Evolutionary conservation across 2,329 filamentous ascomycete species (phyloP).

Genomic region (Arthrobotrys iridis): DNA sequence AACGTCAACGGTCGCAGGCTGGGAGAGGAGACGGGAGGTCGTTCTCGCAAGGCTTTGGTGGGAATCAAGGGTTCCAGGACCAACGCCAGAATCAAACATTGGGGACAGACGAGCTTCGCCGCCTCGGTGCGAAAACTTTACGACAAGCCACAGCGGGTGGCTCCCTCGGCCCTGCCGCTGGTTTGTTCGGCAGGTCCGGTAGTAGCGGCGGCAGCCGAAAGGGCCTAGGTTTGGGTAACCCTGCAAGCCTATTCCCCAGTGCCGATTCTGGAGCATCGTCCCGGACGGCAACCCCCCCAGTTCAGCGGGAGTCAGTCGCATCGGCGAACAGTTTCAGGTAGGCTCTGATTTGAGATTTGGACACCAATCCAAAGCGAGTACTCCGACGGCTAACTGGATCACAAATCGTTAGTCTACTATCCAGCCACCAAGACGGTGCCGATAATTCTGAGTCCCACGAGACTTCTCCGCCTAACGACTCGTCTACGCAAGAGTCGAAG

Average conservation of each 20-base stretch:
- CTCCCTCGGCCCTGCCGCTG: conserved; percentile 81
- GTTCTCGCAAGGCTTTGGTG: conserved; percentile 75
- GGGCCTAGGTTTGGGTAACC: conserved; percentile 76
- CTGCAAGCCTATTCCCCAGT: conserved; percentile 73
- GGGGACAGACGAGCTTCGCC: conserved; percentile 88
- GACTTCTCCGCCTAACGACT: conserved; percentile 30
- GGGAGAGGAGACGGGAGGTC: conserved; percentile 88
- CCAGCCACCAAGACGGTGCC: conserved; percentile 46
- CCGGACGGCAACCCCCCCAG: conserved; percentile 85
- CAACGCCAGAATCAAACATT: conserved; percentile 81
- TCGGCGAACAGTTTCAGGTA: conserved; percentile 95
- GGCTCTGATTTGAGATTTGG: no score
- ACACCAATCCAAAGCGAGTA: conserved; percentile 47
- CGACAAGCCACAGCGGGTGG: conserved; percentile 69
- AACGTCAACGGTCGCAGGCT: conserved; percentile 74
- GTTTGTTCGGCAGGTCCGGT: conserved; percentile 93
- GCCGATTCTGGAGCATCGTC: conserved; percentile 90
- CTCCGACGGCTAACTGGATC: neutral
- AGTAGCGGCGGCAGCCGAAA: conserved; percentile 67
- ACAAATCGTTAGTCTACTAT: conserved; percentile 14
- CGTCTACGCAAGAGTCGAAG: conserved; percentile 27
- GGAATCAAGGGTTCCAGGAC: conserved; percentile 71
- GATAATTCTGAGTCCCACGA: conserved; percentile 52
- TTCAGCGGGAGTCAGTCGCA: conserved; percentile 70
- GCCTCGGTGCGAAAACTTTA: conserved; percentile 75